Evolutionary conservation across 441 rosid species (phyloP).

Genomic region (Bruguiera hainesii): DNA sequence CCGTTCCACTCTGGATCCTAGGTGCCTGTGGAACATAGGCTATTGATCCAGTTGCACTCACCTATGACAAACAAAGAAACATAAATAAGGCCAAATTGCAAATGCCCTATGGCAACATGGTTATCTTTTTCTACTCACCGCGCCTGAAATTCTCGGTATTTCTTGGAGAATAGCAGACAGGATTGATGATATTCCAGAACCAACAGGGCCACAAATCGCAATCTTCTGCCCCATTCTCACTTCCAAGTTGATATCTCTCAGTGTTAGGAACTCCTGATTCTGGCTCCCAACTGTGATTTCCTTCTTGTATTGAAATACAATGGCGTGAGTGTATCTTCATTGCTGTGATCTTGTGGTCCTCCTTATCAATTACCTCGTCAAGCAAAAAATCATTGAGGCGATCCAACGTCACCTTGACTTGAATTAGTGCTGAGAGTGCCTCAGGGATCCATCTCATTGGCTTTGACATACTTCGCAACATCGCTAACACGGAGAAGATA

Average conservation of each 20-base stretch:
- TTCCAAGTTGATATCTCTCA: constrained; percentile 38
- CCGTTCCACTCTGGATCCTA: constrained; percentile 77
- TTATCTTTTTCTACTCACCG: constrained; percentile 35
- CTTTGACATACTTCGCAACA: constrained; percentile 51
- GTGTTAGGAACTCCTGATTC: constrained; percentile 34
- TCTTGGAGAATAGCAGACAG: constrained; percentile 60
- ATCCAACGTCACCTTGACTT: constrained; percentile 57
- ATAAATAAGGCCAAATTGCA: background rate
- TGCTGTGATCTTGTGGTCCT: constrained; percentile 22
- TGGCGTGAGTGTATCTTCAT: constrained; percentile 13
- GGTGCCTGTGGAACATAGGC: constrained; percentile 72
- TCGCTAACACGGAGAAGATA: constrained; percentile 63
- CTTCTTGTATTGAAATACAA: constrained; percentile 43
- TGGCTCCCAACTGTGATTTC: constrained; percentile 60
- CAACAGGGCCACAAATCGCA: constrained; percentile 74
- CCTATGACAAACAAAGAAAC: constrained; percentile 27
- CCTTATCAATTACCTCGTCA: constrained; percentile 48
- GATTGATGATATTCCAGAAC: constrained; percentile 67
- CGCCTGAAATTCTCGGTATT: constrained; percentile 59
- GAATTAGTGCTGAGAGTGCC: constrained; percentile 56
- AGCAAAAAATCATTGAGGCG: constrained; percentile 50
- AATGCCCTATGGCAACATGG: background rate
- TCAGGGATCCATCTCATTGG: constrained; percentile 68
- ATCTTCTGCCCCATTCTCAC: constrained; percentile 47
- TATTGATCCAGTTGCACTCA: constrained; percentile 39